Conservation (phyloP, 495 filamentous ascomycete species). For the Halenospora varia region DNA sequence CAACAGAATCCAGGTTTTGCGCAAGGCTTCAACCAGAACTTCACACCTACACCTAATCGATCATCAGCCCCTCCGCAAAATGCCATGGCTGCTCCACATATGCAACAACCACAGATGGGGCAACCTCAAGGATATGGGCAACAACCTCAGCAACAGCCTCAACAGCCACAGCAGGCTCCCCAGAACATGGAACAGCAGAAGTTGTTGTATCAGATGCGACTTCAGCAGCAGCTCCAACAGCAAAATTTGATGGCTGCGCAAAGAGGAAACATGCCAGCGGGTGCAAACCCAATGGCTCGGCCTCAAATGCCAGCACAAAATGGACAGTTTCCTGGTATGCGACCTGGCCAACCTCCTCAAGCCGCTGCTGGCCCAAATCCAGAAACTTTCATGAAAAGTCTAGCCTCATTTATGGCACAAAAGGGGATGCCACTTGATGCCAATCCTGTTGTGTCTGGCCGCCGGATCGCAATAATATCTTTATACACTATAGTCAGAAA, state of each 20-base stretch:
- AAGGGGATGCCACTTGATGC: constrained; percentile 62
- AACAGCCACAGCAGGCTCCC: constrained; percentile 31
- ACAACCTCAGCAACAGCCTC: constrained; percentile 46
- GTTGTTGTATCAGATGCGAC: constrained; percentile 60
- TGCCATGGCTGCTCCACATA: constrained; percentile 29
- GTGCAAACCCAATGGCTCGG: constrained; percentile 43
- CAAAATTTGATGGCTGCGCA: constrained; percentile 50
- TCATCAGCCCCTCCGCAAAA: constrained; percentile 46
- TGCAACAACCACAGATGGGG: constrained; percentile 45
- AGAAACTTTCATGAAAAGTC: constrained; percentile 70
- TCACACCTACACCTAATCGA: constrained; percentile 44
- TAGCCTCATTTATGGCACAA: constrained; percentile 67
- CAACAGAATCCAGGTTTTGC: constrained; percentile 56
- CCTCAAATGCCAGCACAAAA: constrained; percentile 32
- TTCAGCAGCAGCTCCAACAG: constrained; percentile 63
- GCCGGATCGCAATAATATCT: constrained; percentile 64
- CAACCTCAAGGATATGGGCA: constrained; percentile 50
- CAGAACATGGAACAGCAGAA: constrained; percentile 39
- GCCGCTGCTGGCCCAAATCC: constrained; percentile 36
- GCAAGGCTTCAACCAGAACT: constrained; percentile 49
- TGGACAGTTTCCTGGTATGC: constrained; percentile 26
- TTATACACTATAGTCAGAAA: constrained; percentile 74
- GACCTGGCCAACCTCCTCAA: constrained; percentile 30
- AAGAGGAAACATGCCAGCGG: constrained; percentile 37
- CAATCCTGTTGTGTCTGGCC: constrained; percentile 65